Evolutionary conservation across 2,329 filamentous ascomycete species (phyloP).

Genomic region (Fusarium euwallaceae): DNA sequence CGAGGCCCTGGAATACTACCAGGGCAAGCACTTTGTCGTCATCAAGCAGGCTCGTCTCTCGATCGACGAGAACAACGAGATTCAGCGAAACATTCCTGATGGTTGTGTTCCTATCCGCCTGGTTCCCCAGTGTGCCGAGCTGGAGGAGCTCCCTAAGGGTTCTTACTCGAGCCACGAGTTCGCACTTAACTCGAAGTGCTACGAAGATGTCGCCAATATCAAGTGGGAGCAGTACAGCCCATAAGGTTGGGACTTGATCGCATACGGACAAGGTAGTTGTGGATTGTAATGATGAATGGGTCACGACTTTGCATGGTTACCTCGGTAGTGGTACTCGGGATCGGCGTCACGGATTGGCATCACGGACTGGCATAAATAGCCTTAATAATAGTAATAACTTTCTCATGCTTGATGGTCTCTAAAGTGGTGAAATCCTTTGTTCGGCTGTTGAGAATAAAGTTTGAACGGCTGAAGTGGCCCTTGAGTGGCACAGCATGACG

Average conservation of each 20-base stretch:
- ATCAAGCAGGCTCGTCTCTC: conserved; percentile 54
- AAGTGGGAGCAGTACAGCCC: conserved; percentile 45
- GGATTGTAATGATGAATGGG: conserved; percentile 34
- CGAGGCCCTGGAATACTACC: conserved; percentile 58
- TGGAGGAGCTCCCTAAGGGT: conserved; percentile 53
- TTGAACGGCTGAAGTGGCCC: conserved; percentile 5
- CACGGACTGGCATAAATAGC: conserved; percentile 13
- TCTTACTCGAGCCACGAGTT: conserved; percentile 56
- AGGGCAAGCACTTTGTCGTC: conserved; percentile 51
- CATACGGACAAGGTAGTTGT: not conserved
- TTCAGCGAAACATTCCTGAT: conserved; percentile 44
- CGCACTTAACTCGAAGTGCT: conserved; percentile 55
- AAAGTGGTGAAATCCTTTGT: not conserved
- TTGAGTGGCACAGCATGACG: conserved; percentile 11
- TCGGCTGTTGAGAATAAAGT: not conserved
- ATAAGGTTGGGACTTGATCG: conserved; percentile 7
- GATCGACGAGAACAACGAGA: conserved; percentile 38
- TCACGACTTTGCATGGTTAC: conserved; percentile 29
- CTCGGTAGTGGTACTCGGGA: conserved; percentile 19
- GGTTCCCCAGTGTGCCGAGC: conserved; percentile 58
- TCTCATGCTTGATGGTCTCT: not conserved
- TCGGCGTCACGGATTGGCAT: conserved; percentile 7
- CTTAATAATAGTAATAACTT: conserved; percentile 34
- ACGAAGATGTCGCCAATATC: conserved; percentile 52
- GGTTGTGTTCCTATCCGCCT: conserved; percentile 59